Conservation (phyloP, 2,329 filamentous ascomycete genomes). For the Diaporthe humulicola region DNA sequence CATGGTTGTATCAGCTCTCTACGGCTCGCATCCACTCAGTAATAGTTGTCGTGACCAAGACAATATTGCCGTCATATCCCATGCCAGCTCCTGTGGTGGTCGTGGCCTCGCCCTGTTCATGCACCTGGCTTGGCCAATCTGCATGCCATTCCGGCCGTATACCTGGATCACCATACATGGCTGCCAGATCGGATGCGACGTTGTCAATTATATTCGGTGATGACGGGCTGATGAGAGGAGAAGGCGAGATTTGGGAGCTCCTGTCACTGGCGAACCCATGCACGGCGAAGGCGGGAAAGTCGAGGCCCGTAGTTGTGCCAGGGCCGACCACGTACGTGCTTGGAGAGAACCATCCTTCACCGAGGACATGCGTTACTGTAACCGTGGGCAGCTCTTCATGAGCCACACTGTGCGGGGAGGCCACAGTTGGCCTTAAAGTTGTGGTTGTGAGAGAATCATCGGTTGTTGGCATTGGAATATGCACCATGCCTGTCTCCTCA, state of each 20-base stretch:
- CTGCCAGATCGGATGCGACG: slow-evolving; percentile 13
- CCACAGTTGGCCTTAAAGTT: slow-evolving; percentile 12
- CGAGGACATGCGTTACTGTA: slow-evolving; percentile 39
- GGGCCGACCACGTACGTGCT: slow-evolving; percentile 37
- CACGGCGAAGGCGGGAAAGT: slow-evolving; percentile 17
- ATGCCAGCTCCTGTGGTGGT: slow-evolving; percentile 5
- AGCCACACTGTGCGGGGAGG: not conserved
- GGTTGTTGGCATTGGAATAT: slow-evolving; percentile 20
- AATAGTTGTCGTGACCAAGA: slow-evolving; percentile 37
- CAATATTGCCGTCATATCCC: slow-evolving; percentile 31
- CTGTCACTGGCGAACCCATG: not conserved
- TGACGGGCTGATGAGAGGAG: not conserved
- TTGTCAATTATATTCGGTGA: slow-evolving; percentile 32
- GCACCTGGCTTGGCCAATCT: slow-evolving; percentile 2
- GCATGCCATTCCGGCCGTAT: not conserved
- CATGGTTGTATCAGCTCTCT: not conserved
- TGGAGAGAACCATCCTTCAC: slow-evolving; percentile 39
- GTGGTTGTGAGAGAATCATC: slow-evolving; percentile 1
- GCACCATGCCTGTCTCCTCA: slow-evolving; percentile 32
- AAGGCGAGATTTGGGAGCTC: not conserved
- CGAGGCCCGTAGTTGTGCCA: slow-evolving; percentile 14
- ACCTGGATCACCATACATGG: slow-evolving; percentile 27
- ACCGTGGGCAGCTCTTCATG: slow-evolving; percentile 33
- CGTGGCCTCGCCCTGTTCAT: not conserved
- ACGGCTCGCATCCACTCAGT: slow-evolving; percentile 24